Evolutionary conservation across 2,329 filamentous ascomycete genomes (phyloP).

Genomic region (Sclerotinia nivalis): DNA sequence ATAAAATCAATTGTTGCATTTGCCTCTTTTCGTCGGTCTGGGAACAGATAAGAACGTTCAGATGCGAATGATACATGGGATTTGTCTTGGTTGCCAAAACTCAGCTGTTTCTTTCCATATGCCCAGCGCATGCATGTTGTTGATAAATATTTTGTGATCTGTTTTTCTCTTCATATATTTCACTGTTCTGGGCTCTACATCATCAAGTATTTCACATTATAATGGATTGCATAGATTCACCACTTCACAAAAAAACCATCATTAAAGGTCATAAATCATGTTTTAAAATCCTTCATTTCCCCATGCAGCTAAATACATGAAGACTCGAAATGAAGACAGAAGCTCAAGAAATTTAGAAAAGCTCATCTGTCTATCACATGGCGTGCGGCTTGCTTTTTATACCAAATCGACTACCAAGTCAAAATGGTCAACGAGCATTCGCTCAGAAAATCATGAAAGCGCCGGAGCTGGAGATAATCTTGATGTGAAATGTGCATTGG

Average conservation of each 20-base stretch:
- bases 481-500: conserved; percentile 32
- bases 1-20: too few species aligned
- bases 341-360: conserved; percentile 33
- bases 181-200: background rate
- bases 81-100: too few species aligned
- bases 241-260: background rate
- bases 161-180: background rate
- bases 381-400: conserved; percentile 36
- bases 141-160: too few species aligned
- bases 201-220: background rate
- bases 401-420: conserved; percentile 31
- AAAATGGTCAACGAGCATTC: conserved; percentile 30
- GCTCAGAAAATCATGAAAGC: conserved; percentile 38
- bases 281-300: conserved; percentile 37
- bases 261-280: conserved; percentile 19
- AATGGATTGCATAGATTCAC: background rate
- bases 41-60: too few species aligned
- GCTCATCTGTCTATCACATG: conserved; percentile 33
- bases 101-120: background rate
- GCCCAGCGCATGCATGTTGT: background rate
- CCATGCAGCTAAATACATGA: conserved; percentile 40
- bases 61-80: too few species aligned
- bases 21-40: too few species aligned
- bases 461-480: conserved; percentile 32
- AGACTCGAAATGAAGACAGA: conserved; percentile 32